Evolutionary conservation across 257 asterid genomes (phyloP).

Genomic region (Lycium ferocissimum): DNA sequence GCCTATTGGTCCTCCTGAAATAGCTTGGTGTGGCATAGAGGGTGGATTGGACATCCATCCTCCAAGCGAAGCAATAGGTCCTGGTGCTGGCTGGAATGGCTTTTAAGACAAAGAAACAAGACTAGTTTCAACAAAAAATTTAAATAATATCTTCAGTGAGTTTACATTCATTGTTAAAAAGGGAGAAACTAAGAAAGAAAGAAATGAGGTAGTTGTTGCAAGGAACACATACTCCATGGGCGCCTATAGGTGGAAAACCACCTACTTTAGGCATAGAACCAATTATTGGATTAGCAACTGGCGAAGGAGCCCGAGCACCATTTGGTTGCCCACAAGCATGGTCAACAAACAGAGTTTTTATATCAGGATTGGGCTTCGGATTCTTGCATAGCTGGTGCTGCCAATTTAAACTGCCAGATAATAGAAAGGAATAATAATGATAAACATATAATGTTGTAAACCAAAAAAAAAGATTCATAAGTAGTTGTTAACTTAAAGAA

Average conservation of each 20-base stretch:
- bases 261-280: slow-evolving; percentile 52
- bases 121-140: background rate
- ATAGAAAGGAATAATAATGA: background rate
- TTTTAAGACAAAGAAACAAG: slow-evolving; percentile 14
- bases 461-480: background rate
- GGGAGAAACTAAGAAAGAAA: background rate
- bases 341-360: slow-evolving; percentile 63
- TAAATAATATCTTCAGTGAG: background rate
- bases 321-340: slow-evolving; percentile 61
- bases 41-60: slow-evolving; percentile 63
- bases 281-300: slow-evolving; percentile 47
- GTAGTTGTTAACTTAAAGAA: background rate
- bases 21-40: slow-evolving; percentile 50
- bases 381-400: slow-evolving; percentile 70
- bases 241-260: slow-evolving; percentile 56
- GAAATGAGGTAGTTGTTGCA: background rate
- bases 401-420: slow-evolving; percentile 64
- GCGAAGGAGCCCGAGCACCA: slow-evolving; percentile 53
- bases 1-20: slow-evolving; percentile 53
- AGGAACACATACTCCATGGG: slow-evolving; percentile 55
- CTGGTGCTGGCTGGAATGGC: slow-evolving; percentile 56
- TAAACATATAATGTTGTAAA: background rate
- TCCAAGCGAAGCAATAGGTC: slow-evolving; percentile 50
- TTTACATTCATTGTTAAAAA: background rate
- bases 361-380: slow-evolving; percentile 65